phyloP scores from a whole-genome alignment of 306 rosid genomes.

The Elaeagnus macrophylla region DNA sequence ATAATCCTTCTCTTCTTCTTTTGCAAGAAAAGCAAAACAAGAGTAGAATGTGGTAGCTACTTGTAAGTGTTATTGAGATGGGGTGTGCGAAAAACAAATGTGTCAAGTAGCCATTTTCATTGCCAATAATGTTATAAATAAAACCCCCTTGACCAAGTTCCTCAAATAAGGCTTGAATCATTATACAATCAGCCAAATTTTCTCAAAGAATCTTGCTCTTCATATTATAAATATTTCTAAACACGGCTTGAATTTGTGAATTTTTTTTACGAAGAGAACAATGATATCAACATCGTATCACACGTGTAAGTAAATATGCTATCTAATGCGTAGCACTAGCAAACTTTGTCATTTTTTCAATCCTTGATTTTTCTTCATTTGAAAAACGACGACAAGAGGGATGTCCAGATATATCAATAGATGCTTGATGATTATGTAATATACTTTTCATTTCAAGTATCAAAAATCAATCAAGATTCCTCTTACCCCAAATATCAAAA shows the following conservation, averaged over 20 bases:
- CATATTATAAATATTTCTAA: background rate
- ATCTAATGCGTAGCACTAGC: background rate
- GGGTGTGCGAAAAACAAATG: background rate
- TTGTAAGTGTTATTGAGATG: too few relatives aligned
- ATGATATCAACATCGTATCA: background rate
- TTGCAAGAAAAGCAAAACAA: too few relatives aligned
- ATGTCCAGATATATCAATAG: background rate
- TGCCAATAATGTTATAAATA: background rate
- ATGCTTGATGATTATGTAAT: background rate
- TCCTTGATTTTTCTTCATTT: background rate
- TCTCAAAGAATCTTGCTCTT: background rate
- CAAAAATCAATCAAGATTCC: background rate
- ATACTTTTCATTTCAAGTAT: background rate
- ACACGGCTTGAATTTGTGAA: background rate
- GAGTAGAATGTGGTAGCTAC: too few relatives aligned
- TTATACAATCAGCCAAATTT: background rate
- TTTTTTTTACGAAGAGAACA: background rate
- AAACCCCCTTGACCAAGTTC: background rate
- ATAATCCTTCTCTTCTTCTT: too few relatives aligned
- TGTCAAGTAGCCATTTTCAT: background rate
- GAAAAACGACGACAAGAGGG: conserved; percentile 1
- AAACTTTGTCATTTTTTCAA: background rate
- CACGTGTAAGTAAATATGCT: background rate
- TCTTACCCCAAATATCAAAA: conserved; percentile 1
- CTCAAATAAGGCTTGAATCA: background rate